Evolutionary conservation across 495 filamentous ascomycete species (phyloP).

Genomic region (Lepidopterella palustris): DNA sequence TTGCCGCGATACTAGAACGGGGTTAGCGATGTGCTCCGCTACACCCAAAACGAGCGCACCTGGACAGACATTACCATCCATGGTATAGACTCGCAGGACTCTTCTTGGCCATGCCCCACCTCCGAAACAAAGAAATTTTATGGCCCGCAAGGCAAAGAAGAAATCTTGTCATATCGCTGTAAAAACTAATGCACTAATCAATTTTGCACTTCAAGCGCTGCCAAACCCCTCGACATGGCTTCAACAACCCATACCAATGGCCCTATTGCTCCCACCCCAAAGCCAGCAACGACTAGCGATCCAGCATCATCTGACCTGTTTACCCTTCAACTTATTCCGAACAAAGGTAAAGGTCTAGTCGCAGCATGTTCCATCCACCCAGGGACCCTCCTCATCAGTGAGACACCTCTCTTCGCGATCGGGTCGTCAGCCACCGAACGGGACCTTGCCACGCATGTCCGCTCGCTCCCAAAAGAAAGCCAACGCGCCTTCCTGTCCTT

Average conservation of each 20-base stretch:
- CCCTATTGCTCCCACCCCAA: background rate
- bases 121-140: no score
- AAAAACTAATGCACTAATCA: no score
- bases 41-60: background rate
- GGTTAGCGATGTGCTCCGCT: background rate
- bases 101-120: no score
- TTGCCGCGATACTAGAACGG: background rate
- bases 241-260: background rate
- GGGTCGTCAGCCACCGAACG: background rate
- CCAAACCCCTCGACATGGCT: background rate
- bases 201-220: no score
- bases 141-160: no score
- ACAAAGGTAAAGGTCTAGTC: background rate
- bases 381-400: background rate
- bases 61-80: background rate
- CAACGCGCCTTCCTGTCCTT: background rate
- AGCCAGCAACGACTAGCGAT: background rate
- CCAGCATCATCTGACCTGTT: background rate
- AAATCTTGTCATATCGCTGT: no score
- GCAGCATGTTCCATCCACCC: background rate
- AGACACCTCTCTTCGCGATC: background rate
- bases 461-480: background rate
- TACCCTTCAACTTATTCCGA: background rate
- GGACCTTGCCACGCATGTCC: background rate
- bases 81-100: no score